Evolutionary conservation across 2,329 filamentous ascomycete species (phyloP).

Genomic region (Apiospora malaysiana): DNA sequence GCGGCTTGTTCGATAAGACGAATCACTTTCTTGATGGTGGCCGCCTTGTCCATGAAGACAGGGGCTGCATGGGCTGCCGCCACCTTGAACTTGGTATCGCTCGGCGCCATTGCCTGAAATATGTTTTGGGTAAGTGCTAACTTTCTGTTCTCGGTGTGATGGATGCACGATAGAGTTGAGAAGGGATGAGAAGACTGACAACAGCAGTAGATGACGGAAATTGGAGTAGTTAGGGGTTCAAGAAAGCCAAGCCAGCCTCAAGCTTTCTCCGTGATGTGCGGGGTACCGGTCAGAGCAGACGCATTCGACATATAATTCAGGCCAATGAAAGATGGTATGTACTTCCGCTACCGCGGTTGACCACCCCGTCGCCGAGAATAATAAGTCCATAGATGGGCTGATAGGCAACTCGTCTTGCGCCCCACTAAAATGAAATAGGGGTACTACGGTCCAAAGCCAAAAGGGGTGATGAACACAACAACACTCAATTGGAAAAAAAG

Average conservation of each 20-base stretch:
- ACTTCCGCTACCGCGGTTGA: not conserved
- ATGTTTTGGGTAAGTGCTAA: not conserved
- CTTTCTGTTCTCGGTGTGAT: not conserved
- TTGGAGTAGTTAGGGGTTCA: not conserved
- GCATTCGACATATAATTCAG: not conserved
- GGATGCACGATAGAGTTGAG: no score
- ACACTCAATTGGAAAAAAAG: no score
- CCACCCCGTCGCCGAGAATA: not conserved
- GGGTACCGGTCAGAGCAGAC: not conserved
- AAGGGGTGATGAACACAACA: not conserved
- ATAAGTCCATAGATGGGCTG: not conserved
- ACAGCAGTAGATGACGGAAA: not conserved
- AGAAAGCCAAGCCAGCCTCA: not conserved
- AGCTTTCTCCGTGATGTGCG: not conserved
- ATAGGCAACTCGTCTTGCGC: not conserved
- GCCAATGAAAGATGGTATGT: not conserved
- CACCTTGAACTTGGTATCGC: constrained; percentile 26
- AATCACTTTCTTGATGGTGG: constrained; percentile 28
- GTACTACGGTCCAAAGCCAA: not conserved
- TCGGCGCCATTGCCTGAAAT: not conserved
- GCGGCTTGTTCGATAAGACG: constrained; percentile 26
- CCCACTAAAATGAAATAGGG: not conserved
- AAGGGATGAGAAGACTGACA: not conserved
- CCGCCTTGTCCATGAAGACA: constrained; percentile 32
- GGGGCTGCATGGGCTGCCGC: constrained; percentile 29